Percentiles rank a stretch among this genome's conserved stretches.
phyloP scores from a whole-genome alignment of 352 stramenopile species.

The Elongisporangium anandrum region DNA sequence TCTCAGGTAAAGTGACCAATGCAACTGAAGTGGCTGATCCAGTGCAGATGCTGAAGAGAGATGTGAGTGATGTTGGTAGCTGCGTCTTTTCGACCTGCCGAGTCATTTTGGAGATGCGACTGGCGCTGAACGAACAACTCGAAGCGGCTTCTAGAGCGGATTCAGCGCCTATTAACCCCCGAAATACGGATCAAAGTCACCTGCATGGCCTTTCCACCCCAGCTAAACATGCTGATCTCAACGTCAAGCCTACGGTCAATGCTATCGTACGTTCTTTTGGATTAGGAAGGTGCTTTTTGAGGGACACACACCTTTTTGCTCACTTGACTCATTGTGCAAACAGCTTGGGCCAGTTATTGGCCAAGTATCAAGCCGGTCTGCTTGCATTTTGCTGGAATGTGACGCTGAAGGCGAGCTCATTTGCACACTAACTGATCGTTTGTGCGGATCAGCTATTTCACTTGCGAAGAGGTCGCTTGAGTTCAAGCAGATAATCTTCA shows the following conservation, averaged over 20 bases:
- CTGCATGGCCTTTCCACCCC: background rate
- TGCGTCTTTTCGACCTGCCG: slow-evolving; percentile 40
- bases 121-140: slow-evolving; percentile 10
- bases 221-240: background rate
- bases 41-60: background rate
- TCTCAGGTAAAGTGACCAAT: slow-evolving; percentile 22
- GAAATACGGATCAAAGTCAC: background rate
- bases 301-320: background rate
- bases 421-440: slow-evolving; percentile 32
- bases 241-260: background rate
- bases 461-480: slow-evolving; percentile 4
- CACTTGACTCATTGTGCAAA: background rate
- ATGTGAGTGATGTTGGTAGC: slow-evolving; percentile 10
- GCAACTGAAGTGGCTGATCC: background rate
- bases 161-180: background rate
- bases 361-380: slow-evolving; percentile 19
- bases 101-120: slow-evolving; percentile 12
- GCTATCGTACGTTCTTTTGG: background rate
- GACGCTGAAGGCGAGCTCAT: slow-evolving; percentile 25
- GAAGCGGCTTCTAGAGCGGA: background rate
- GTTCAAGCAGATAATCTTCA: slow-evolving; percentile 19
- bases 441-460: slow-evolving; percentile 9
- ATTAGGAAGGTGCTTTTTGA: background rate
- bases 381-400: slow-evolving; percentile 38
- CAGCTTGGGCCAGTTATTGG: slow-evolving; percentile 45